These are phyloP conservation scores for Capsicum baccatum DNA, from an alignment of 257 asterid species.

Conservation along the genomic window DNA sequence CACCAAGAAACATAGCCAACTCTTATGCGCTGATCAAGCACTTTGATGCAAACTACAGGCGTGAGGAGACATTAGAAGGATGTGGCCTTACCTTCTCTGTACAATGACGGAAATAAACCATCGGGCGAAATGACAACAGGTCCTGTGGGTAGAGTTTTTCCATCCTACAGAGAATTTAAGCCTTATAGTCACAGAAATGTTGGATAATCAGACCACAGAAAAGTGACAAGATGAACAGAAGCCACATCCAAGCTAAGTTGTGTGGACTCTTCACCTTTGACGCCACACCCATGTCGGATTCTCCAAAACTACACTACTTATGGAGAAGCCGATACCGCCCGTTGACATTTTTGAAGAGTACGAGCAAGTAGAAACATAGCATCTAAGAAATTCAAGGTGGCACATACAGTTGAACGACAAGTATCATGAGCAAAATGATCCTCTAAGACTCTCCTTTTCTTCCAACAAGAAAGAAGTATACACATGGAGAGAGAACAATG, in stretches of 20 bases:
- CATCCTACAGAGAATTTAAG: constrained; percentile 66
- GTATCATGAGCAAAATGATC: constrained; percentile 26
- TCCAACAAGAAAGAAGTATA: background rate
- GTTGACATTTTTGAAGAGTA: too few relatives aligned
- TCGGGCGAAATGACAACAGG: constrained; percentile 99
- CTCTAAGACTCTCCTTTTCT: background rate
- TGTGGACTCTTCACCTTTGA: too few relatives aligned
- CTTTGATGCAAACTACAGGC: background rate
- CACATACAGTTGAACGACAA: constrained; percentile 18
- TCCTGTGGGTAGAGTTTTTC: constrained; percentile 88
- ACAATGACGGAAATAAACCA: constrained; percentile 92
- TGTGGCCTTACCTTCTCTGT: constrained; percentile 73
- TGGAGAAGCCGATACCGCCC: too few relatives aligned
- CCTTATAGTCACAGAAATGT: constrained; percentile 8
- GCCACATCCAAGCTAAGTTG: background rate
- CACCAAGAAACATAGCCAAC: constrained; percentile 7
- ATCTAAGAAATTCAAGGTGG: background rate
- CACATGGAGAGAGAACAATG: background rate
- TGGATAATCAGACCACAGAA: constrained; percentile 3
- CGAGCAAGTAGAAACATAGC: too few relatives aligned
- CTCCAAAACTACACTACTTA: too few relatives aligned
- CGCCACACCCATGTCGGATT: too few relatives aligned
- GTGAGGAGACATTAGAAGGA: constrained; percentile 24
- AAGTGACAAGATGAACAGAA: background rate
- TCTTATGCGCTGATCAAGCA: background rate